These are phyloP conservation scores for Phialophora chinensis DNA, from an alignment of 2,329 filamentous ascomycete species.

Conservation along the genomic window DNA sequence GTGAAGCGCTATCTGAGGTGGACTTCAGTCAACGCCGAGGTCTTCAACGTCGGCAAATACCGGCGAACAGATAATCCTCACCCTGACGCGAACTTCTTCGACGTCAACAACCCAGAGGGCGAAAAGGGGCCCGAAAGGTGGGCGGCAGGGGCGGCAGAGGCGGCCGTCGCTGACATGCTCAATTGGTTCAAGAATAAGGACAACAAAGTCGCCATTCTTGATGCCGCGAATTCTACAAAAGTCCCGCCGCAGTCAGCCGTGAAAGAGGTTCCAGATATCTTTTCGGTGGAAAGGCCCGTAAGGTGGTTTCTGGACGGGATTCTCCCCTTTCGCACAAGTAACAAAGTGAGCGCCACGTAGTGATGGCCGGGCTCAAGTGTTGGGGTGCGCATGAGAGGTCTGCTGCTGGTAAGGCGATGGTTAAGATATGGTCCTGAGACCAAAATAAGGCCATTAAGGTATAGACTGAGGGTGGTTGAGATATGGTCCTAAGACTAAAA, in stretches of 20 bases:
- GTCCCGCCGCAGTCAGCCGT: constrained; percentile 75
- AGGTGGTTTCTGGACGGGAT: too few relatives aligned
- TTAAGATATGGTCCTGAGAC: too few relatives aligned
- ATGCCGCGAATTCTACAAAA: constrained; percentile 98
- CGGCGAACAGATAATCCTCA: constrained; percentile 88
- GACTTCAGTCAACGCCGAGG: constrained; percentile 91
- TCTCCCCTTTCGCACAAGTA: too few relatives aligned
- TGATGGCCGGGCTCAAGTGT: too few relatives aligned
- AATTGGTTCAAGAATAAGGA: constrained; percentile 80
- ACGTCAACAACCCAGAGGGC: constrained; percentile 85
- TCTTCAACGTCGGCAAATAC: constrained; percentile 98
- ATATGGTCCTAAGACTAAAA: too few relatives aligned
- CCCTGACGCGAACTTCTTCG: constrained; percentile 93
- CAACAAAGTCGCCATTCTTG: constrained; percentile 89
- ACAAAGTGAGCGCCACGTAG: too few relatives aligned
- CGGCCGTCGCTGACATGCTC: constrained; percentile 91
- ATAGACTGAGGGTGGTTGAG: too few relatives aligned
- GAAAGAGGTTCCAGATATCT: too few relatives aligned
- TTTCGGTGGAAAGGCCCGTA: too few relatives aligned
- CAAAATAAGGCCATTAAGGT: too few relatives aligned
- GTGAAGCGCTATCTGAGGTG: constrained; percentile 93
- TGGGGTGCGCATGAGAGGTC: too few relatives aligned
- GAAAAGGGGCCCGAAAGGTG: constrained; percentile 86
- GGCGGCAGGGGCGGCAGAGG: constrained; percentile 88
- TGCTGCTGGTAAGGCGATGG: too few relatives aligned